phyloP scores from a whole-genome alignment of 225 moss, liverwort and hornwort species.

The Sphagnum tenellum region DNA sequence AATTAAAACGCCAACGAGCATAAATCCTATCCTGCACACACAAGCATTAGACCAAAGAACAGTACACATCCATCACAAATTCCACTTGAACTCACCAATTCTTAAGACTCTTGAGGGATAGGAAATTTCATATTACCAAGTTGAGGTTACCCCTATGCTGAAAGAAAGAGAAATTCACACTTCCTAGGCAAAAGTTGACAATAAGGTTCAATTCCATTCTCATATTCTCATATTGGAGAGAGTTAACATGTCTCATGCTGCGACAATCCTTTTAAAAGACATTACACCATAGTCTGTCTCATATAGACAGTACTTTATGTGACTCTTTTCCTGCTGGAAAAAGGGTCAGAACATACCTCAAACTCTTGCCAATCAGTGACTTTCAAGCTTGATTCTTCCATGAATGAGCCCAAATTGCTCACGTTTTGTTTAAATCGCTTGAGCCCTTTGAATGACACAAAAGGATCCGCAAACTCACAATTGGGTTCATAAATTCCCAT shows the following conservation, averaged over 20 bases:
- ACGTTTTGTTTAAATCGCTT: conserved; percentile 98
- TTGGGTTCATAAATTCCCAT: conserved; percentile 77
- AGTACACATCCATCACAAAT: too few species aligned
- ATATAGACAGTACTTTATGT: neutral
- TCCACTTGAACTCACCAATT: too few species aligned
- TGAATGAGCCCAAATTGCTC: conserved; percentile 90
- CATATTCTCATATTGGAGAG: too few species aligned
- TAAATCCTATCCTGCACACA: conserved; percentile 71
- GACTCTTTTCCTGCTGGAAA: neutral
- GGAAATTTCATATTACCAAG: too few species aligned
- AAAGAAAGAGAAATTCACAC: too few species aligned
- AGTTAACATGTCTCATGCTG: too few species aligned
- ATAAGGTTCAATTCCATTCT: too few species aligned
- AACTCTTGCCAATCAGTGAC: conserved; percentile 91
- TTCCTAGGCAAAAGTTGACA: too few species aligned
- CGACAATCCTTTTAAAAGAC: too few species aligned
- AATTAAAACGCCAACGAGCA: conserved; percentile 92
- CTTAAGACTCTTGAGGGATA: too few species aligned
- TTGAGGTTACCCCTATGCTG: too few species aligned
- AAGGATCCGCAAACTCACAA: conserved; percentile 98
- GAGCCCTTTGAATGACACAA: conserved; percentile 93
- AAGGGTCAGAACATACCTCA: conserved; percentile 41
- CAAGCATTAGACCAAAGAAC: neutral
- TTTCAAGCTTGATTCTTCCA: conserved; percentile 91
- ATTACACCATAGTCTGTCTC: too few species aligned